Percentiles rank a stretch among this genome's conserved stretches.
These are phyloP conservation scores for Eucalyptus tenuipes DNA, from an alignment of 345 rosid species.

Conservation along the genomic window DNA sequence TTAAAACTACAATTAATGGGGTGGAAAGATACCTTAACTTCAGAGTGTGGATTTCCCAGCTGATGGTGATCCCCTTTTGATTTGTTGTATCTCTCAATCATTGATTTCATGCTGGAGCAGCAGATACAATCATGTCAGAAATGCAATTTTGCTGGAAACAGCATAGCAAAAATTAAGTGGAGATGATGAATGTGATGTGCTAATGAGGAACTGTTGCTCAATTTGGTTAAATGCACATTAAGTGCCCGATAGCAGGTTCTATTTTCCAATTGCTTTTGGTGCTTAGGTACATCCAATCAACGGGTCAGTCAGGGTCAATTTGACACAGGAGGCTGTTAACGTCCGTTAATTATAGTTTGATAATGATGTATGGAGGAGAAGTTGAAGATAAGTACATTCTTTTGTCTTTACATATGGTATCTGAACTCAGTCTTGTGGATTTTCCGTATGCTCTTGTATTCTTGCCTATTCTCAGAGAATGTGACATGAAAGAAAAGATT, in stretches of 20 bases:
- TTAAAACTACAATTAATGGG: background rate
- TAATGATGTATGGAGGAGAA: background rate
- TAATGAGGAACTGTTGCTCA: background rate
- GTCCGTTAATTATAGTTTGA: background rate
- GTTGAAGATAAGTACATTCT: background rate
- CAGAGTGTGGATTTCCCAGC: constrained; percentile 36
- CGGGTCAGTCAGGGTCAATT: background rate
- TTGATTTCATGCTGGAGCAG: constrained; percentile 47
- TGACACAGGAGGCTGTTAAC: background rate
- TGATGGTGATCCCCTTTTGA: constrained; percentile 53
- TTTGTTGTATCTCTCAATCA: constrained; percentile 51
- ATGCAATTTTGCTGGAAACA: background rate
- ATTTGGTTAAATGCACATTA: background rate
- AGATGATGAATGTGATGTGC: background rate
- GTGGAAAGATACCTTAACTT: constrained; percentile 42
- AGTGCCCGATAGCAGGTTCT: background rate
- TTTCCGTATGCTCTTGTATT: background rate
- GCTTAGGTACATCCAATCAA: background rate
- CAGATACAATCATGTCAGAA: background rate
- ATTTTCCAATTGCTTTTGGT: background rate
- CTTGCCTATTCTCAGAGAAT: background rate
- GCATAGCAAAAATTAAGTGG: background rate
- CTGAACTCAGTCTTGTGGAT: background rate
- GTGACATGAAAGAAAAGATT: background rate
- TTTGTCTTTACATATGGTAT: background rate